Evolutionary conservation across 352 stramenopile species (phyloP), one percentile per base, ranked within the genome.

Genomic region (Globisporangium alternatum): DNA sequence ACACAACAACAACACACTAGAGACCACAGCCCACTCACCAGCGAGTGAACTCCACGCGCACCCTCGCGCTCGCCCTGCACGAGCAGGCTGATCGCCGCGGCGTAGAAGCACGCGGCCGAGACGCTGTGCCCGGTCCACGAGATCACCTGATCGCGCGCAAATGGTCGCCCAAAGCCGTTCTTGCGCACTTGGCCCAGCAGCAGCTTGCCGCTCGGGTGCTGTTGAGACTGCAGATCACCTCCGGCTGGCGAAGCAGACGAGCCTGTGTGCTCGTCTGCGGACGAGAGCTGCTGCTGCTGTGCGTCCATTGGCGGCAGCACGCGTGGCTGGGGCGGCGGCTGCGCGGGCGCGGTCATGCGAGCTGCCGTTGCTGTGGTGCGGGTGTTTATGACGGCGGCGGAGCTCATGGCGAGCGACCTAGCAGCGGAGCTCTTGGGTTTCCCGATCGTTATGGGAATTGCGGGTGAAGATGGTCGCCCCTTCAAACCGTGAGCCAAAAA

Each of bases 61-160:
- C 49, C 52, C 9, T 45, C 25, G 33, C 53, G 43, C 52, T 65
- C 44, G 57, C 56, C 37, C 6, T 58, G 15, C 5, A 66, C 17
- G 15, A 76, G 62, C 15, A 86, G 9, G 3, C 69, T 71, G 13
- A 63, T 64, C 2, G 74, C 70, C 0, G 68, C 82, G 21, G 82
- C 68, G 63, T 86, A 90, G 57, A 95, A 89, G 53, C 77, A 80
- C 21, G 78, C 33, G 1, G 83, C 81, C 4, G 83, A 92, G 13
- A 92, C 41, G 35, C 76, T 69, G 57, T 96, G 87, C 13, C 85
- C 83, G 5, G 74, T 61, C 74, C 83, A 92, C 1, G 83, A 86
- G 65, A 93, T 77, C 45, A 91, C 74, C 56, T 96, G 87, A 58
- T 96, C 87, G 19, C 77, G 75, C n/a, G 87, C 90, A 54, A 79